These are phyloP conservation scores for Pythium brassicae DNA, from an alignment of 352 stramenopile genomes.

Conservation along the genomic window DNA sequence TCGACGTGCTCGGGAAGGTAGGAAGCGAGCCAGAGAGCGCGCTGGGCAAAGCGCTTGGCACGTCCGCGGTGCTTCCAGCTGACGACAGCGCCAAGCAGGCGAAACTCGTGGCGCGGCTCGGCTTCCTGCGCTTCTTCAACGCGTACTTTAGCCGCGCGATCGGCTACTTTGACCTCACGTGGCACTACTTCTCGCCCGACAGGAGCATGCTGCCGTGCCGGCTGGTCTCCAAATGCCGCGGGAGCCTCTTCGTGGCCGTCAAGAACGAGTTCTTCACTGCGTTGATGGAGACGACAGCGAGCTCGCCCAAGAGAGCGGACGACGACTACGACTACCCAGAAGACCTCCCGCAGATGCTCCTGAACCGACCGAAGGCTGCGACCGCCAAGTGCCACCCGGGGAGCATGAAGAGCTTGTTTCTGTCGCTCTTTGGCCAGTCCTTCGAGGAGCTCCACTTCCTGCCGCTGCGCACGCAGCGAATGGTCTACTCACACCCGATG, in stretches of 20 bases:
- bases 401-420: conserved; percentile 56
- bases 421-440: conserved; percentile 81
- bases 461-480: conserved; percentile 62
- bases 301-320: conserved; percentile 70
- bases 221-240: conserved; percentile 59
- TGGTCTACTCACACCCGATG: conserved; percentile 91
- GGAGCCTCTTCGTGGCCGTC: conserved; percentile 66
- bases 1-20: conserved; percentile 22
- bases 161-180: conserved; percentile 75
- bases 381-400: conserved; percentile 69
- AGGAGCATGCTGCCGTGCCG: conserved; percentile 27
- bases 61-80: background rate
- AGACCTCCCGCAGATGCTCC: conserved; percentile 74
- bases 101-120: conserved; percentile 42
- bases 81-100: background rate
- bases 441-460: conserved; percentile 88
- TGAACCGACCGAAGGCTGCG: conserved; percentile 86
- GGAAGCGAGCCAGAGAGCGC: conserved; percentile 6
- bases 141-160: conserved; percentile 59
- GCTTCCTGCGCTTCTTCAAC: conserved; percentile 73
- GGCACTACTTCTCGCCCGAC: conserved; percentile 57
- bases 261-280: conserved; percentile 76
- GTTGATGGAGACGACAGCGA: conserved; percentile 74
- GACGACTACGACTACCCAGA: conserved; percentile 93
- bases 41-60: background rate